Evolutionary conservation across 371 early-diverging fungal genomes (phyloP), one percentile per base, ranked within the genome.

Genomic region (Actinomortierella ambigua): DNA sequence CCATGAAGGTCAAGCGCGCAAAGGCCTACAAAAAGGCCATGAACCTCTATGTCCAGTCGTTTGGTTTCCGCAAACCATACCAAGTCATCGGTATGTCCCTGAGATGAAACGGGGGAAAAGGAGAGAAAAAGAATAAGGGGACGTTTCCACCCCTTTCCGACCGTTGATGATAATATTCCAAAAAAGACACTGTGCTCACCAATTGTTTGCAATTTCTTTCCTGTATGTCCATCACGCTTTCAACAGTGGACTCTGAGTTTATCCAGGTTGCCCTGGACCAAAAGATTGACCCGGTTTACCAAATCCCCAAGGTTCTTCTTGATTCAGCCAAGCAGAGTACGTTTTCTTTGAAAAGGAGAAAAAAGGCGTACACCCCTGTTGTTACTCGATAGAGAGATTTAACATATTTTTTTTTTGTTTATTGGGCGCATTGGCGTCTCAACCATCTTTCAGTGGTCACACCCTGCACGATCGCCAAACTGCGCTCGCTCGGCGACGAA

Each of bases 41-140:
- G 87, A 79, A 83, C 60, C 76, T 91, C 43, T 97, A 95, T 81
- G 76, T 79, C 47, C 75, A 84, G 63, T 81, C 84, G 1, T 96
- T 91, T 77, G 91, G 90, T 1, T 96, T 97, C 77, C 82, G 93
- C 57, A 89, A 88, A 55, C 97, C 97, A 15, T 97, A 88, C 79
- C 97, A 96, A 73, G 77, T 96, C 9, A 55, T 97, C 29, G 75
- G 93, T 92, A 85, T 62, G 79, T 63, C 18, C 52, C 8, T 28
- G 9, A 1, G 29, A 62, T 24, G 15, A 94, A 93, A 92, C 81
- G 86, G 43, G 79, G 84, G 14, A 93, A 93, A 65, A 79, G 89
- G 53, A 79, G 82, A 50, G 91, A 91, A 69, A 75, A 79, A 29
- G 88, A 88, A 68, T 88, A 85, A 68, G 84, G 86, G 56, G 79